A percentile compares a stretch with the other conserved stretches of the same genome.
Evolutionary conservation across 2,329 filamentous ascomycete species (phyloP).

Genomic region (Lachnellula occidentalis): DNA sequence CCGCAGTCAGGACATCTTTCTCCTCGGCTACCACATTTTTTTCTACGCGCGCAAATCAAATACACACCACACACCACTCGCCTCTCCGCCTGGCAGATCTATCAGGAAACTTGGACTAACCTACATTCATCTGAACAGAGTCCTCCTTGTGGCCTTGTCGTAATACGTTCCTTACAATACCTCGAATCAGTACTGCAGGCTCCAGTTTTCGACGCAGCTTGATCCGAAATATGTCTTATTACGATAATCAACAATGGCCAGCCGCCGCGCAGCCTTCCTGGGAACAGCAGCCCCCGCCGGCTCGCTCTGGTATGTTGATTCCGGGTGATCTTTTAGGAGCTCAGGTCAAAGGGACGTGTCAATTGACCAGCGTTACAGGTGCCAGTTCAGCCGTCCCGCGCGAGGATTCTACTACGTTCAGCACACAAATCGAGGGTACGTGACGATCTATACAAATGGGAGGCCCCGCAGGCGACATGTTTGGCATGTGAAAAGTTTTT

Average conservation of each 20-base stretch:
- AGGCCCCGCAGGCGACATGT: background rate
- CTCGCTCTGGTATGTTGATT: constrained; percentile 58
- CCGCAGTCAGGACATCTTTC: constrained; percentile 18
- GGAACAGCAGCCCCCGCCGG: constrained; percentile 68
- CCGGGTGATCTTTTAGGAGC: background rate
- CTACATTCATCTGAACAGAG: constrained; percentile 6
- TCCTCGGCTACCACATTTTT: constrained; percentile 19
- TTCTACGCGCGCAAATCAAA: constrained; percentile 10
- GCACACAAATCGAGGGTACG: constrained; percentile 85
- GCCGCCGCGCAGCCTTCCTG: constrained; percentile 58
- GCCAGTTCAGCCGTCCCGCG: constrained; percentile 68
- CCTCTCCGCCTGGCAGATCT: background rate
- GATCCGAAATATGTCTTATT: constrained; percentile 55
- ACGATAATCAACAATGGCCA: constrained; percentile 62
- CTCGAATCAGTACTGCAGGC: constrained; percentile 28
- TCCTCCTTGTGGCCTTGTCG: constrained; percentile 25
- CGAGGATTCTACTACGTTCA: constrained; percentile 74
- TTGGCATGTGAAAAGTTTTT: constrained; percentile 10
- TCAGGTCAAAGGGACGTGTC: constrained; percentile 6
- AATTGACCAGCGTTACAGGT: constrained; percentile 44
- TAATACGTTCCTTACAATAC: constrained; percentile 30
- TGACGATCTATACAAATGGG: constrained; percentile 25
- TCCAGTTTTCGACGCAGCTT: constrained; percentile 30
- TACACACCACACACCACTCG: background rate
- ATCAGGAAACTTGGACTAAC: background rate